Evolutionary conservation across 2,329 filamentous ascomycete genomes (phyloP).

Genomic region (Pseudogymnoascus sp.): DNA sequence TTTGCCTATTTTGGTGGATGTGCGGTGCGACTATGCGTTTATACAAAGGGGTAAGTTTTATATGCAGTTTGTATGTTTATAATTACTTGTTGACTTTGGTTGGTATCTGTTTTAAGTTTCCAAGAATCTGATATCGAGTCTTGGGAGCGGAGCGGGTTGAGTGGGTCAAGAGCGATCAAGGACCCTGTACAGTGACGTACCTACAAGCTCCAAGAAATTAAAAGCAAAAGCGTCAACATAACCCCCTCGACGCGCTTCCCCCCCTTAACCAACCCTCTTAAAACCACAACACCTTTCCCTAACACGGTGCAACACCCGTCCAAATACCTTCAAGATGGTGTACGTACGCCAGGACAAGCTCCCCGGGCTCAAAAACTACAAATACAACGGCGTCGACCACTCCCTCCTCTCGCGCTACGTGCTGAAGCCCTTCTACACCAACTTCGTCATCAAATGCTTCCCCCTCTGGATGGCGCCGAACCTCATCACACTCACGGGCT

Average conservation of each 20-base stretch:
- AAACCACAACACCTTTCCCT: neutral
- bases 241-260: neutral
- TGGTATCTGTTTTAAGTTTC: too few relatives aligned
- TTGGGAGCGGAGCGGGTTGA: neutral
- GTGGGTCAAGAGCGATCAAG: neutral
- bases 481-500: constrained; percentile 83
- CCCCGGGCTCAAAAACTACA: constrained; percentile 84
- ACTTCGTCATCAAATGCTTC: constrained; percentile 89
- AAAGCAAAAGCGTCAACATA: neutral
- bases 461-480: constrained; percentile 91
- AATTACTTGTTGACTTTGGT: neutral
- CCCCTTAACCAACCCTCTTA: neutral
- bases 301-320: neutral
- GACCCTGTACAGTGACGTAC: neutral
- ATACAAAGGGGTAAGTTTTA: neutral
- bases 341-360: constrained; percentile 92
- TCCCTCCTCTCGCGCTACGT: constrained; percentile 87
- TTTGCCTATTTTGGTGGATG: neutral
- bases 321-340: constrained; percentile 55
- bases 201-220: neutral
- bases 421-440: constrained; percentile 94
- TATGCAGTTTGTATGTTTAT: neutral
- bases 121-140: neutral
- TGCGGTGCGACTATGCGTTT: too few relatives aligned
- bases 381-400: constrained; percentile 87